Base-by-base conservation (phyloP, 192 early-diverging fungal genomes). In the Gigaspora rosea region DNA sequence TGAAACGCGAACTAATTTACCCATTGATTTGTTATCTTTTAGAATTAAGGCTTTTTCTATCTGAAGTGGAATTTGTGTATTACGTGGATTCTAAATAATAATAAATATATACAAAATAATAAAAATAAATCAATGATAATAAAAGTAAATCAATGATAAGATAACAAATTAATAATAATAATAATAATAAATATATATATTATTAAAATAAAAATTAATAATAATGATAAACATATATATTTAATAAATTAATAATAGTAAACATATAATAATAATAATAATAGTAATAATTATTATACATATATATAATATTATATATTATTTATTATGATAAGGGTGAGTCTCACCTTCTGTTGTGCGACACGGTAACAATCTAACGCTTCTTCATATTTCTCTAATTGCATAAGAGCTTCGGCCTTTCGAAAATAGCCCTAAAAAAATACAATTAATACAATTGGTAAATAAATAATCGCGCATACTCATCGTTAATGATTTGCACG, bases 361-460 rank as follows among this genome's bases (percentile, higher is more conserved):
- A 62, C 52, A 57, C 83, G 76, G 67, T 86, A 87, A 64, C 74
- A 69, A 13, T 78, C 73, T 52, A 87, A 80, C 12, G 90, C 87
- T 41, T 86, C 84, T 56, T 86, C 86, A 67, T 82, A 81, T 11
- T 85, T 78, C 0, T 74, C 81, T 68, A 89, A 70, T 71, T 86
- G 84, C 57, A 88, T 68, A 18, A 86, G 71, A 11, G 88, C 89
- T 68, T 90, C 89, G 71, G 82, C 91, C 32, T 81, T 79, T 49
- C 91, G 83, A 80, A 90, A 92, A 66, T 92, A 85, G 33, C 87
- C 91, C 85, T 91, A 84, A 82, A 81, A 86, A 46, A 74, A 50
- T 7, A 80, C 79, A 2, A 82, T 75, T 16, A 20, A 79, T 80
- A 48, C 83, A 85, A 79, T 77, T 78, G 35, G 59, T 79, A 50